A percentile compares a stretch with the other conserved stretches of the same genome.
Evolutionary conservation across 2,329 filamentous ascomycete species (phyloP).

Genomic region (Ascochyta koolunga): DNA sequence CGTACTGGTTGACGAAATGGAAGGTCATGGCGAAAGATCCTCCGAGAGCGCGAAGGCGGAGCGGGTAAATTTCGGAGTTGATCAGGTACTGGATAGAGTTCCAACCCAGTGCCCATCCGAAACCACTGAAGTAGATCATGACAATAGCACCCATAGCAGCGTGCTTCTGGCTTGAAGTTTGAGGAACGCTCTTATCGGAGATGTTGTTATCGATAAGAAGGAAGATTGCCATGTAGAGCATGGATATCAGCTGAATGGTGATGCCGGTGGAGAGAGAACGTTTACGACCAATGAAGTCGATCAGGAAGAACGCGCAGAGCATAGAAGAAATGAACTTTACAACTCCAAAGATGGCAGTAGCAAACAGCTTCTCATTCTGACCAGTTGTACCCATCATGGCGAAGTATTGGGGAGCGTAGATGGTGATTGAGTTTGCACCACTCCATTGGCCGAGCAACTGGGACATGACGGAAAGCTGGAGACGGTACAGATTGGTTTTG

Average conservation of each 20-base stretch:
- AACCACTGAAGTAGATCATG: slow-evolving; percentile 65
- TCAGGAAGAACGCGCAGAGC: slow-evolving; percentile 75
- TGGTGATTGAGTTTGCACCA: slow-evolving; percentile 74
- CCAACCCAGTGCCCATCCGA: slow-evolving; percentile 59
- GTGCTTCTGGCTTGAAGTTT: slow-evolving; percentile 57
- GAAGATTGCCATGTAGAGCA: slow-evolving; percentile 62
- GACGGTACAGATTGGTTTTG: slow-evolving; percentile 73
- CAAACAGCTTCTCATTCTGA: slow-evolving; percentile 70
- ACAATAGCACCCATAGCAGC: slow-evolving; percentile 69
- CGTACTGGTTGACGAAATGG: slow-evolving; percentile 81
- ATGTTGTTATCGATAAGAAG: slow-evolving; percentile 65
- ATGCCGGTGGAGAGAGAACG: slow-evolving; percentile 58
- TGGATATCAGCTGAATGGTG: slow-evolving; percentile 55
- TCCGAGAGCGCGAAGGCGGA: slow-evolving; percentile 73
- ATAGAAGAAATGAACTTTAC: slow-evolving; percentile 70
- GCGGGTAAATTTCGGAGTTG: slow-evolving; percentile 77
- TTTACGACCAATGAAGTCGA: slow-evolving; percentile 80
- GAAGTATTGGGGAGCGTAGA: slow-evolving; percentile 78
- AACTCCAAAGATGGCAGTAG: slow-evolving; percentile 74
- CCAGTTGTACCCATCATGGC: slow-evolving; percentile 72
- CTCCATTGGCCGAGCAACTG: slow-evolving; percentile 78
- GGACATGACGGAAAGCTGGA: slow-evolving; percentile 70
- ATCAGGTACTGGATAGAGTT: slow-evolving; percentile 81
- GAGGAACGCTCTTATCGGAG: slow-evolving; percentile 54
- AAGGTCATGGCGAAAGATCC: slow-evolving; percentile 77